phyloP scores from a whole-genome alignment of 345 rosid species.

The Arabidopsis suecica region DNA sequence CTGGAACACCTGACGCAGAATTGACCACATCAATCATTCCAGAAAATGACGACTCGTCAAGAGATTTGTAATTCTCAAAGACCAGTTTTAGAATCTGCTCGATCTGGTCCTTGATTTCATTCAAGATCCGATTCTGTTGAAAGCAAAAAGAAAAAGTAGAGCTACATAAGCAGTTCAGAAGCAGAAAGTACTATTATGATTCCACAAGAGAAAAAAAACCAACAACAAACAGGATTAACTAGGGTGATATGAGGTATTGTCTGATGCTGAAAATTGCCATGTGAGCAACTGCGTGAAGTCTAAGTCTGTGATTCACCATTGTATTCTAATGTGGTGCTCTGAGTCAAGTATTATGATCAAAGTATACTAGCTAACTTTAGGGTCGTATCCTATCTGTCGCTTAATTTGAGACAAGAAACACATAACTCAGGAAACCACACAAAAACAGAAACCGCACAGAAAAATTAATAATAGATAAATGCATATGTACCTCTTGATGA shows the following conservation, averaged over 20 bases:
- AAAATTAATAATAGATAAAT: not conserved
- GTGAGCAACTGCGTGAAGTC: conserved; percentile 3
- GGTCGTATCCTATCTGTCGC: not conserved
- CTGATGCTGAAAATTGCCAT: not conserved
- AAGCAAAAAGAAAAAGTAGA: not conserved
- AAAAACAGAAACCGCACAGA: not conserved
- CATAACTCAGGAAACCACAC: not conserved
- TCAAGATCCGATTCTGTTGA: conserved; percentile 84
- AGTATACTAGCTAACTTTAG: conserved; percentile 16
- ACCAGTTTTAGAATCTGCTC: conserved; percentile 86
- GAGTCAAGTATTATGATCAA: conserved; percentile 15
- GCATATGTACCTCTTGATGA: conserved; percentile 88
- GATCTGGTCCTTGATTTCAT: conserved; percentile 94
- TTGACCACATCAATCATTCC: conserved; percentile 77
- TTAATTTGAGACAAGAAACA: conserved; percentile 19
- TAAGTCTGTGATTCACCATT: conserved; percentile 25
- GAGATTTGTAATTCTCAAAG: conserved; percentile 94
- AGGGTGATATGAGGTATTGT: conserved; percentile 2
- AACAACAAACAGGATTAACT: conserved; percentile 17
- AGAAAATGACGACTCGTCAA: conserved; percentile 78
- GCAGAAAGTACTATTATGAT: conserved; percentile 19
- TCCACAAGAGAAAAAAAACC: conserved; percentile 16
- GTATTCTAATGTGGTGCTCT: not conserved
- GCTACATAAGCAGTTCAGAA: not conserved
- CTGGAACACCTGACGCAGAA: conserved; percentile 82